Conservation (phyloP, 495 filamentous ascomycete genomes). For the Pseudotulostoma volvatum region DNA sequence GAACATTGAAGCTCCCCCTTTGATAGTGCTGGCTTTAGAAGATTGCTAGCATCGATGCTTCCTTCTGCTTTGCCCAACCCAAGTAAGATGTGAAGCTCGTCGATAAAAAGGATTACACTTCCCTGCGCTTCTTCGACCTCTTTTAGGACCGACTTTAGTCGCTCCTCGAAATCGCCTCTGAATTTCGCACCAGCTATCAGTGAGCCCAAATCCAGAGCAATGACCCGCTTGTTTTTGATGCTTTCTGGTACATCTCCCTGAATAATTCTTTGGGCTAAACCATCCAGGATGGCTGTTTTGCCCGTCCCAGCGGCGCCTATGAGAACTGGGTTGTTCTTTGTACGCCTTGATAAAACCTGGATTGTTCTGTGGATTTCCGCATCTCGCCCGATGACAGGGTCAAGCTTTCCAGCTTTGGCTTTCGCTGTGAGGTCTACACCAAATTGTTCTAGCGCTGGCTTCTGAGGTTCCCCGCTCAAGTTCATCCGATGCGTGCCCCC, state of each 20-base stretch:
- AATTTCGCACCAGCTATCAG: slow-evolving; percentile 94
- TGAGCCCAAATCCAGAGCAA: slow-evolving; percentile 73
- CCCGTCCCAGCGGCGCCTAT: slow-evolving; percentile 88
- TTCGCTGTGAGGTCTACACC: slow-evolving; percentile 79
- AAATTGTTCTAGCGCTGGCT: slow-evolving; percentile 75
- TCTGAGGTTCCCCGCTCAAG: slow-evolving; percentile 59
- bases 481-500: slow-evolving; percentile 91
- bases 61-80: slow-evolving; percentile 91
- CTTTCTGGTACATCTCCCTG: slow-evolving; percentile 89
- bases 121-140: slow-evolving; percentile 84
- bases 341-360: slow-evolving; percentile 78
- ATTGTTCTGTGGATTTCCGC: slow-evolving; percentile 86
- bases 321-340: slow-evolving; percentile 93
- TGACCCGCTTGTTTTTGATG: slow-evolving; percentile 84
- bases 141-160: slow-evolving; percentile 75
- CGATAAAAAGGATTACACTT: slow-evolving; percentile 83
- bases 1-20: slow-evolving; percentile 89
- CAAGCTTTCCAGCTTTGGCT: slow-evolving; percentile 78
- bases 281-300: slow-evolving; percentile 90
- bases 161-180: slow-evolving; percentile 89
- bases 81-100: slow-evolving; percentile 83
- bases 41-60: slow-evolving; percentile 88
- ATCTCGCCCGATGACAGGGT: slow-evolving; percentile 89
- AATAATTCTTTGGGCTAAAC: slow-evolving; percentile 79
- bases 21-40: slow-evolving; percentile 86